Evolutionary conservation across 2,329 filamentous ascomycete genomes (phyloP).

Genomic region (Xylaria sp.): DNA sequence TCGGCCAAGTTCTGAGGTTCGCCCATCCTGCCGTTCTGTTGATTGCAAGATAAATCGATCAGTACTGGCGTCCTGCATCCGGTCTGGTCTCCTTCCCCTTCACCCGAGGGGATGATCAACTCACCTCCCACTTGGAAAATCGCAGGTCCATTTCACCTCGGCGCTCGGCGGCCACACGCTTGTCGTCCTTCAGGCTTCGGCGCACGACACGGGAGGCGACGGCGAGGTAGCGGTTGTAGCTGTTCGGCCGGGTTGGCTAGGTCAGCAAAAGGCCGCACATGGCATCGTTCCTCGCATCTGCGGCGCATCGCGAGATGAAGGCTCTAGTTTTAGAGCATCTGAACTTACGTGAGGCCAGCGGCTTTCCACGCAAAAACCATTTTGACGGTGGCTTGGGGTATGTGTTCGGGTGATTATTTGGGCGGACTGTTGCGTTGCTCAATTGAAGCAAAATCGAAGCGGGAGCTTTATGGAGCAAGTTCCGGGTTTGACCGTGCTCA

Average conservation of each 20-base stretch:
- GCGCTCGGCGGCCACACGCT: conserved; percentile 86
- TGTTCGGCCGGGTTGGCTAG: conserved; percentile 55
- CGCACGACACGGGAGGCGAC: conserved; percentile 95
- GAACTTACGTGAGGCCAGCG: conserved; percentile 89
- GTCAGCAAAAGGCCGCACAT: conserved; percentile 49
- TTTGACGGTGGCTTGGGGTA: conserved; percentile 63
- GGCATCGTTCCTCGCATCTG: conserved; percentile 6
- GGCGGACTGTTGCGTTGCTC: conserved; percentile 49
- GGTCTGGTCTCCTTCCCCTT: conserved; percentile 2
- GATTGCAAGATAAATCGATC: conserved; percentile 50
- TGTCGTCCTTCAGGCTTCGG: conserved; percentile 95
- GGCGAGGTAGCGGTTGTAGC: conserved; percentile 99
- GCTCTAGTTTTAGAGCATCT: conserved; percentile 31
- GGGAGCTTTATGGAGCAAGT: conserved; percentile 33
- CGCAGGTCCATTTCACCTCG: conserved; percentile 88
- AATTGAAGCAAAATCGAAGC: conserved; percentile 44
- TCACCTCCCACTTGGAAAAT: conserved; percentile 96
- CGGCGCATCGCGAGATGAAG: conserved; percentile 16
- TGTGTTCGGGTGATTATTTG: conserved; percentile 43
- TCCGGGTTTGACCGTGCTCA: too few relatives aligned
- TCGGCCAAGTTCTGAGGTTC: conserved; percentile 78
- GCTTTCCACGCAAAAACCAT: conserved; percentile 99
- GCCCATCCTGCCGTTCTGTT: conserved; percentile 94
- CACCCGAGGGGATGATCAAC: conserved; percentile 46
- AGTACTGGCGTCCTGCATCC: conserved; percentile 44